Base-by-base conservation (phyloP, 2,329 filamentous ascomycete species). In the Botrytis galanthina region DNA sequence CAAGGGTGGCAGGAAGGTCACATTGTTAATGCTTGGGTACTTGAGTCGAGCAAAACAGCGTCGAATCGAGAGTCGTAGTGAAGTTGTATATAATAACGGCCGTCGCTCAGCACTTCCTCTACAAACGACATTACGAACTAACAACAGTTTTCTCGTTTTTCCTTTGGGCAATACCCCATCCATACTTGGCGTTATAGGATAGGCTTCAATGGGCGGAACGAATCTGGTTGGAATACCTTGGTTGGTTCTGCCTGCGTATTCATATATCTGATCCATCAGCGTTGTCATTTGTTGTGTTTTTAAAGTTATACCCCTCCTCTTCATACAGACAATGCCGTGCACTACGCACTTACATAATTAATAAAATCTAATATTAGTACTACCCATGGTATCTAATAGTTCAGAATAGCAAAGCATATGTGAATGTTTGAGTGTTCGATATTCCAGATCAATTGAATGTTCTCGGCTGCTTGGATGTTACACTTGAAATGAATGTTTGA, bases 1-100 rank as follows among this genome's bases (percentile, higher is more conserved):
- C 92, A 96, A 78, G 92, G 92, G 67, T 97, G 93, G 92, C 88
- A 90, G 78, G 86, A 88, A 75, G 92, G 90, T 51, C 88, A 96
- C 80, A 85, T 96, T 48, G 83, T 97, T 72, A 96, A 95, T 80
- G 94, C 91, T 42, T 73, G 66, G 64, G 44, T 73, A 29, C 57
- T 70, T 32, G 71, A 60, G 29, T 72, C 71, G 7, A 16, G 16
- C 10, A 29, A 39, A 57, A 57, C 20, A 32, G 32, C 39, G 48
- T 57, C 20, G 9, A 44, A 7, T 26, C 7, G 48, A 57, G 37
- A 57, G 35, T 42, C n/a, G 39, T 57, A 26, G 29, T 32, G 48
- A 57, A 48, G n/a, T 57, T 69, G 66, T 69, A 69, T 32, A 69
- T 69, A 69, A 59, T 42, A 57, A 20, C 48, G 37, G 48, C 48